Evolutionary conservation across 768 basidiomycete genomes (phyloP), one percentile per base, ranked within the genome.

Genomic region (Termitomyces titanicus): DNA sequence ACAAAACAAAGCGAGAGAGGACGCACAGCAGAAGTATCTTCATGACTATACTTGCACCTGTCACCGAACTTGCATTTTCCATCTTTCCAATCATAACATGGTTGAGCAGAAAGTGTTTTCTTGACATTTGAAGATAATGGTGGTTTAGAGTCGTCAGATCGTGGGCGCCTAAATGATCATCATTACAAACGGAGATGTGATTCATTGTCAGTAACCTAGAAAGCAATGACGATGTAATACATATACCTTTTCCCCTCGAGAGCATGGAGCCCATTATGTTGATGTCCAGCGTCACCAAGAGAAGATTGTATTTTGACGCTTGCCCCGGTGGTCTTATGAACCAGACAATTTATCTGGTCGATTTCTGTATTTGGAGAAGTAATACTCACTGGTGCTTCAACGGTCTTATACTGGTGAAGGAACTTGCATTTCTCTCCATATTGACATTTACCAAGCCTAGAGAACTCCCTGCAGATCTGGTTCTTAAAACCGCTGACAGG

Each of bases 381-480:
- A 22, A 33, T n/a, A 47, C 35, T 46, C n/a, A 53, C 35, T 27
- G 43, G 35, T 31, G 31, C 11, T 46, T 51, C 29, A 12, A 15
- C 18, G 5, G 4, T 29, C 29, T 3, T n/a, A n/a, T n/a, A 3
- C 18, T 33, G n/a, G 38, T 57, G 56, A 24, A 13, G 27, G 15
- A 24, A 54, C 47, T 42, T 57, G 56, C 56, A 57, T 37, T 38
- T 47, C 18, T 53, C 53, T 39, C 53, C 56, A 24, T 47, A 43
- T 1, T 24, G 45, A 44, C 56, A 57, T 42, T 40, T 43, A 13
- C 47, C 53, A 31, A 12, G 8, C 29, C 3, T 44, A 11, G 25
- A 24, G 17, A 57, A 57, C 0, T 42, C 54, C 37, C 47, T 40
- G 33, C 54, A 55, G 5, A 47, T 24, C 6, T 12, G 24, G 25